Percentiles rank a stretch among this genome's conserved stretches.
phyloP scores from a whole-genome alignment of 148 eudicot species.

The Polygonum maritimum region DNA sequence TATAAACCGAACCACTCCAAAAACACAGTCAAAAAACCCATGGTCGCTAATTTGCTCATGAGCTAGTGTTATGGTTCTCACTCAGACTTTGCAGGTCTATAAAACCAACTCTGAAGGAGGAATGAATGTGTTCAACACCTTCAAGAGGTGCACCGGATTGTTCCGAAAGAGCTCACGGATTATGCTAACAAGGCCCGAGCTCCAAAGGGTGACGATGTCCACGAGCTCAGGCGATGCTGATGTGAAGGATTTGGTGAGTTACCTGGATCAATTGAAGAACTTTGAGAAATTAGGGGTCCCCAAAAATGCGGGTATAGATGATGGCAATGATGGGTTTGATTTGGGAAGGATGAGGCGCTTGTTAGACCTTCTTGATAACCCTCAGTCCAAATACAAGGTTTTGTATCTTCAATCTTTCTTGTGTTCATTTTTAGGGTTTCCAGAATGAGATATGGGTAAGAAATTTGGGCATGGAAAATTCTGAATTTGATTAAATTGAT shows the following conservation, averaged over 20 bases:
- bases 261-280: conserved; percentile 48
- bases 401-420: conserved; percentile 4
- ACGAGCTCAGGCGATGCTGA: conserved; percentile 4
- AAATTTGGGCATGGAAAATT: too few species aligned
- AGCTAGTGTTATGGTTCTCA: background rate
- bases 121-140: background rate
- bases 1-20: too few species aligned
- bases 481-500: background rate
- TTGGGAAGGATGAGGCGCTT: conserved; percentile 80
- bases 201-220: background rate
- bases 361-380: conserved; percentile 67
- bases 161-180: background rate
- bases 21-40: too few species aligned
- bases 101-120: background rate
- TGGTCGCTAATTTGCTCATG: too few species aligned
- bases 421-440: too few species aligned
- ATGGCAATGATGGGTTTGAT: conserved; percentile 73
- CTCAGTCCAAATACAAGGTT: conserved; percentile 84
- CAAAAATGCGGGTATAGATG: conserved; percentile 74
- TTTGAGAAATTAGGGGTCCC: conserved; percentile 79
- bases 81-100: background rate
- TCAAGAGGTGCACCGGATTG: background rate
- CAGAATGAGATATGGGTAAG: too few species aligned
- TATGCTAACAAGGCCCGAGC: background rate
- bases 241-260: conserved; percentile 31